Percentiles rank a stretch among this genome's conserved stretches.
These are phyloP conservation scores for Dovyalis caffra DNA, from an alignment of 345 rosid genomes.

Conservation along the genomic window DNA sequence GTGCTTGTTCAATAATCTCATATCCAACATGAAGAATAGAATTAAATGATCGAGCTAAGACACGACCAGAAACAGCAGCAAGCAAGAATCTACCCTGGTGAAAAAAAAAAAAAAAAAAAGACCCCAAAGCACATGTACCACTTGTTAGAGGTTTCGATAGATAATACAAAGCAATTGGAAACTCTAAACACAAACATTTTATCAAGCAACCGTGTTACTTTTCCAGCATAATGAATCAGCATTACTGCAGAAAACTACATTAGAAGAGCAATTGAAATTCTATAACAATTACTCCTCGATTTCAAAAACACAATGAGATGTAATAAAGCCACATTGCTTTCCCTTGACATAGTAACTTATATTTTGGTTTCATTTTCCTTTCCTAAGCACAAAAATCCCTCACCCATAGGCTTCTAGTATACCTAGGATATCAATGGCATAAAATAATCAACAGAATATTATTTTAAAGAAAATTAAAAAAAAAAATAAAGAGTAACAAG, in stretches of 20 bases:
- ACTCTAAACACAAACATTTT: no score
- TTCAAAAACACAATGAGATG: no score
- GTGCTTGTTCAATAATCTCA: conserved; percentile 88
- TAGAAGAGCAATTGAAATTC: no score
- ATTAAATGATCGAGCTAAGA: conserved; percentile 86
- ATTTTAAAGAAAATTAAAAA: no score
- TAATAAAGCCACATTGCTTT: no score
- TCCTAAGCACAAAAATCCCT: neutral
- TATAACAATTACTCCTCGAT: no score
- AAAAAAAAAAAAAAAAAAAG: neutral
- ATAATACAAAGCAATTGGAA: no score
- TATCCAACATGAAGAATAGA: conserved; percentile 85
- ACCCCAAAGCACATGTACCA: neutral
- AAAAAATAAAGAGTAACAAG: no score
- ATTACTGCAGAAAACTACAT: no score
- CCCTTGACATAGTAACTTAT: neutral
- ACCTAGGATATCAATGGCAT: neutral
- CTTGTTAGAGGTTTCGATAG: conserved; percentile 2
- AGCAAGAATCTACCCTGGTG: conserved; percentile 93
- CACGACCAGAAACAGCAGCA: conserved; percentile 97
- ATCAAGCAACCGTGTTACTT: no score
- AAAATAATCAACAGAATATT: neutral
- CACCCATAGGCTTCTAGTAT: neutral
- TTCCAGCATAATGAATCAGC: no score
- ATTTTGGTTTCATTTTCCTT: neutral